Evolutionary conservation across 805 yeast species (phyloP).

Genomic region (Schizosaccharomyces cryophilus): DNA sequence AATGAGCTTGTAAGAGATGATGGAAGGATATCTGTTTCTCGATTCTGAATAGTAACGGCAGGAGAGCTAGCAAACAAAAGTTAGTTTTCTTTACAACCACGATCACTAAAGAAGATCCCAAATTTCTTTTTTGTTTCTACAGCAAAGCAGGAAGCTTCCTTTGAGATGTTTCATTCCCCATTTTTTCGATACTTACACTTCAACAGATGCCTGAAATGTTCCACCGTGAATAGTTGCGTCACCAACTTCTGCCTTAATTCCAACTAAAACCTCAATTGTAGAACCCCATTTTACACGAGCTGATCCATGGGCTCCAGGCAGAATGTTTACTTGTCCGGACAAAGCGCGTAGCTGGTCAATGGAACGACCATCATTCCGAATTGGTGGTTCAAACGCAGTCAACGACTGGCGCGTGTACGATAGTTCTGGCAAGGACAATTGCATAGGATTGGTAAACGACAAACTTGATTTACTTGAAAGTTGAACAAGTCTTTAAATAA

Average conservation of each 20-base stretch:
- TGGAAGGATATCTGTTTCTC: background rate
- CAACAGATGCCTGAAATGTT: background rate
- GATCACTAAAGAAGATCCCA: too few relatives aligned
- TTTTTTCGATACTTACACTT: background rate
- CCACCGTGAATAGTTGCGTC: background rate
- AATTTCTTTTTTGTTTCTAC: too few relatives aligned
- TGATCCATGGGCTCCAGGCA: background rate
- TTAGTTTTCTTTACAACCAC: too few relatives aligned
- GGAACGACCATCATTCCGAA: conserved; percentile 1
- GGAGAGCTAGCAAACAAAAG: background rate
- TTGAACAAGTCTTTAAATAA: too few relatives aligned
- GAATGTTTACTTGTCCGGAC: background rate
- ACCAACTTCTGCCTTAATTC: background rate
- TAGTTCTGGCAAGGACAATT: background rate
- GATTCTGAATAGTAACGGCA: background rate
- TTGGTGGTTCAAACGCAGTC: background rate
- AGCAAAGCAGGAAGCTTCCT: too few relatives aligned
- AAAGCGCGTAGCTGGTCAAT: background rate
- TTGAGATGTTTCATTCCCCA: background rate
- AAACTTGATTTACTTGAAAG: too few relatives aligned
- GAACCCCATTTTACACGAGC: conserved; percentile 3
- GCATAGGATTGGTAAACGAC: background rate
- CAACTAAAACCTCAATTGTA: background rate
- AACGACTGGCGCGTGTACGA: background rate
- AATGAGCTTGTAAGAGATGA: background rate